phyloP scores from a whole-genome alignment of 768 basidiomycete genomes.

The Rubroboletus pulcherrimus region DNA sequence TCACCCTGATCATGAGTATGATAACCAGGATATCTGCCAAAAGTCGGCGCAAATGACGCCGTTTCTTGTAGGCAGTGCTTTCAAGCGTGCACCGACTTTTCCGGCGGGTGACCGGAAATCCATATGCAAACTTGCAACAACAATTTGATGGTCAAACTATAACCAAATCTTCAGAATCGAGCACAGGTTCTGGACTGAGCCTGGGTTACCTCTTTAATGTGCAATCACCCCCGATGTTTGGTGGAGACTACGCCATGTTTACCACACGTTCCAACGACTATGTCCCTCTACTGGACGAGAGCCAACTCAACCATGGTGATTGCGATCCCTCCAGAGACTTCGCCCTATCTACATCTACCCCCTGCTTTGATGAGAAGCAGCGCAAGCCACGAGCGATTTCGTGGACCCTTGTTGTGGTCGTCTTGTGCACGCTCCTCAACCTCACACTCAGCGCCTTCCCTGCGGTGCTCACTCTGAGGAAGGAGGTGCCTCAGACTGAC shows the following conservation, averaged over 20 bases:
- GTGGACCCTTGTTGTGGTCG: constrained; percentile 3
- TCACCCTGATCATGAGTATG: too few relatives aligned
- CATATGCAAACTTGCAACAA: too few relatives aligned
- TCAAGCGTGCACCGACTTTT: too few relatives aligned
- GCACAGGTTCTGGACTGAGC: background rate
- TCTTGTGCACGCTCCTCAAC: constrained; percentile 8
- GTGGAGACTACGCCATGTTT: constrained; percentile 1
- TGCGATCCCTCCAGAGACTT: background rate
- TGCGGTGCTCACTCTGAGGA: background rate
- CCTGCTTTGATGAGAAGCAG: background rate
- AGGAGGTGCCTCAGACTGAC: background rate
- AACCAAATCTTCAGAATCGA: too few relatives aligned
- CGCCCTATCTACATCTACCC: background rate
- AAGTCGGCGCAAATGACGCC: too few relatives aligned
- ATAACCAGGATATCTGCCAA: too few relatives aligned
- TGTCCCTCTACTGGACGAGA: background rate
- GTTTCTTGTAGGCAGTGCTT: too few relatives aligned
- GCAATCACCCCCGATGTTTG: too few relatives aligned
- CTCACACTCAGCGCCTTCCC: constrained; percentile 5
- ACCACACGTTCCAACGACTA: background rate
- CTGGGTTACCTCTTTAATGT: background rate
- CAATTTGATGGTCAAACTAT: too few relatives aligned
- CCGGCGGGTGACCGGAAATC: too few relatives aligned
- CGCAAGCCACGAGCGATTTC: background rate
- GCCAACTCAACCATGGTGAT: background rate